These are phyloP conservation scores for Camellia japonica DNA, from an alignment of 148 eudicot species.

Conservation along the genomic window DNA sequence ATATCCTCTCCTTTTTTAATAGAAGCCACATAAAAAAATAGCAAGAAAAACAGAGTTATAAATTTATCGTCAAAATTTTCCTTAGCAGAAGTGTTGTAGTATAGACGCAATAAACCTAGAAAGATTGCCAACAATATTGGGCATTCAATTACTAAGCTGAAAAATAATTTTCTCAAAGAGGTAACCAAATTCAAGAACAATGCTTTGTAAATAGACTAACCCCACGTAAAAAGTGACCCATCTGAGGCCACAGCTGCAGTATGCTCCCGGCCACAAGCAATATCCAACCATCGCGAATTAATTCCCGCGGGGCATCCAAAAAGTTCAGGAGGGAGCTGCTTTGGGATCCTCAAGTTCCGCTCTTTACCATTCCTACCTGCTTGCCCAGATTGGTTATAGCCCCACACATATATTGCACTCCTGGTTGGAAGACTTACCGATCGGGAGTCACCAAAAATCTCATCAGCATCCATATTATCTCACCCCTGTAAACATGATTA, in stretches of 20 bases:
- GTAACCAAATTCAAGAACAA: slow-evolving; percentile 8
- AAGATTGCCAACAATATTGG: not conserved
- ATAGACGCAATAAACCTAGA: not conserved
- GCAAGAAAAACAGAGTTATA: not conserved
- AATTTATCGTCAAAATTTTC: too few relatives aligned
- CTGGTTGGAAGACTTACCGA: slow-evolving; percentile 49
- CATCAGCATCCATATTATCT: slow-evolving; percentile 55
- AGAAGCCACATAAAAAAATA: not conserved
- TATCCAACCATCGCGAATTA: slow-evolving; percentile 79
- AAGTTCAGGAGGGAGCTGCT: slow-evolving; percentile 85
- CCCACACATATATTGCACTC: slow-evolving; percentile 92
- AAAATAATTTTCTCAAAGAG: not conserved
- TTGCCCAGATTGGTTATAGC: slow-evolving; percentile 91
- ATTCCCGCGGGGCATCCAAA: slow-evolving; percentile 79
- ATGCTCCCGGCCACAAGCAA: slow-evolving; percentile 95
- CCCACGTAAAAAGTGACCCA: slow-evolving; percentile 96
- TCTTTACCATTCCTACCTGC: slow-evolving; percentile 73
- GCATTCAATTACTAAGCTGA: not conserved
- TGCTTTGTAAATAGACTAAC: slow-evolving; percentile 44
- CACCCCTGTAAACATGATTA: slow-evolving; percentile 5
- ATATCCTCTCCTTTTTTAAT: not conserved
- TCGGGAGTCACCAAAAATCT: slow-evolving; percentile 62
- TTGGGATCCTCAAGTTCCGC: slow-evolving; percentile 74
- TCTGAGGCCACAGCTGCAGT: slow-evolving; percentile 90
- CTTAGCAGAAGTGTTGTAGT: not conserved